Conservation (phyloP, 805 yeast species). For the Cyberlindnera maclurae region DNA sequence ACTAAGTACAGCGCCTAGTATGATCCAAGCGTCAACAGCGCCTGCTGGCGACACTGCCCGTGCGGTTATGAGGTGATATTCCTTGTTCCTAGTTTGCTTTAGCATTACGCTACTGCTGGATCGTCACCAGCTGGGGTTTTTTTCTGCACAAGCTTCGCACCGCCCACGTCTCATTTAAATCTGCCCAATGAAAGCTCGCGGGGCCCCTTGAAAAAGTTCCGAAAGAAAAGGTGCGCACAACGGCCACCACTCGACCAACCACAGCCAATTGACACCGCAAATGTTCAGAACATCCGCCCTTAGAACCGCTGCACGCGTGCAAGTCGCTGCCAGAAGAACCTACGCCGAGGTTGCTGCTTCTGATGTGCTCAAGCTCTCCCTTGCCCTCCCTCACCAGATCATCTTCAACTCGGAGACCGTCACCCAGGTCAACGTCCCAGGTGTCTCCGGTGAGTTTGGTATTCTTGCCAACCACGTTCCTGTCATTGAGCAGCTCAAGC, state of each 20-base stretch:
- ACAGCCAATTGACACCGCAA: constrained; percentile 3
- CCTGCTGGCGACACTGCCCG: too few relatives aligned
- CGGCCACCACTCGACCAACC: not conserved
- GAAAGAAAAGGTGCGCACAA: not conserved
- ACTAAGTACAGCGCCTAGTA: too few relatives aligned
- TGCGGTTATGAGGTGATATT: too few relatives aligned
- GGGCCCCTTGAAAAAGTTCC: constrained; percentile 1
- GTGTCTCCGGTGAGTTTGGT: constrained; percentile 94
- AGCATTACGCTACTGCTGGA: too few relatives aligned
- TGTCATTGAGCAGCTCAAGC: constrained; percentile 88
- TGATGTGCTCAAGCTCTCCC: constrained; percentile 76
- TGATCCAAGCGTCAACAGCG: too few relatives aligned
- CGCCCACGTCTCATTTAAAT: not conserved
- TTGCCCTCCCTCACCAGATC: constrained; percentile 84
- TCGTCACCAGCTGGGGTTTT: too few relatives aligned
- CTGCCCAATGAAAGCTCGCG: constrained; percentile 3
- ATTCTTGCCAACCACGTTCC: constrained; percentile 97
- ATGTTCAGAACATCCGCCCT: constrained; percentile 25
- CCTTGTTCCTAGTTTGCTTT: too few relatives aligned
- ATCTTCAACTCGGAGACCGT: constrained; percentile 43
- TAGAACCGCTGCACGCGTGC: constrained; percentile 30
- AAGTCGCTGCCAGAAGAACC: constrained; percentile 60
- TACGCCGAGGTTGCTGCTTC: constrained; percentile 80
- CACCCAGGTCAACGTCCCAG: constrained; percentile 89
- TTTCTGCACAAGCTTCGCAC: not conserved